phyloP scores from a whole-genome alignment of 352 stramenopile genomes.

The Globisporangium nunn region DNA sequence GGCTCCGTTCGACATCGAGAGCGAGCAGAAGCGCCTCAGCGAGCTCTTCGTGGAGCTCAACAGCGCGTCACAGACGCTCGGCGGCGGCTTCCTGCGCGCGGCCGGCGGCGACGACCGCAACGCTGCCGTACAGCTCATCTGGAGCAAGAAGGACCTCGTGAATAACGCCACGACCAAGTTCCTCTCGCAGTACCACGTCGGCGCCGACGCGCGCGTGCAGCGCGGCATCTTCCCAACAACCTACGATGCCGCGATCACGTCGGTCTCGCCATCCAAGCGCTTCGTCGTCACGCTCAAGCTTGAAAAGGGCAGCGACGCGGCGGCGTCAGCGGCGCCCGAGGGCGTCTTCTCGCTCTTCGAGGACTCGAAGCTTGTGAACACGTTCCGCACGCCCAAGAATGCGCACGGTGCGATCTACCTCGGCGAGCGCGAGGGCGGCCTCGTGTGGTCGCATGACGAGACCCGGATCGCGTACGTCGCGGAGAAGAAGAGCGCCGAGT shows the following conservation, averaged over 20 bases:
- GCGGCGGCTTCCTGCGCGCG: conserved; percentile 30
- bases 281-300: conserved; percentile 55
- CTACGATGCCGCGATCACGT: conserved; percentile 36
- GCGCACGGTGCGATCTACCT: conserved; percentile 65
- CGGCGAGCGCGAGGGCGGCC: conserved; percentile 59
- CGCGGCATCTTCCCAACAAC: conserved; percentile 26
- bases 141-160: conserved; percentile 51
- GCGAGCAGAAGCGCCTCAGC: conserved; percentile 23
- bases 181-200: conserved; percentile 46
- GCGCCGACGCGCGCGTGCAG: conserved; percentile 14
- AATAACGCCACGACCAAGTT: conserved; percentile 50
- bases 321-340: conserved; percentile 15
- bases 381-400: conserved; percentile 63
- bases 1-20: not conserved
- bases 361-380: conserved; percentile 26
- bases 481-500: conserved; percentile 50
- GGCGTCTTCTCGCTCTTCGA: conserved; percentile 53
- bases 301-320: conserved; percentile 25
- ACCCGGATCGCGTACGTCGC: conserved; percentile 65
- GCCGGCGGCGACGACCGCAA: conserved; percentile 10
- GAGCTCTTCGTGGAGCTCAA: conserved; percentile 43
- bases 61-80: conserved; percentile 39
- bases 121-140: conserved; percentile 46
- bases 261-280: conserved; percentile 43
- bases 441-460: conserved; percentile 74